A percentile compares a stretch with the other conserved stretches of the same genome.
phyloP scores from a whole-genome alignment of 768 basidiomycete genomes.

The Pulveroboletus sp. region DNA sequence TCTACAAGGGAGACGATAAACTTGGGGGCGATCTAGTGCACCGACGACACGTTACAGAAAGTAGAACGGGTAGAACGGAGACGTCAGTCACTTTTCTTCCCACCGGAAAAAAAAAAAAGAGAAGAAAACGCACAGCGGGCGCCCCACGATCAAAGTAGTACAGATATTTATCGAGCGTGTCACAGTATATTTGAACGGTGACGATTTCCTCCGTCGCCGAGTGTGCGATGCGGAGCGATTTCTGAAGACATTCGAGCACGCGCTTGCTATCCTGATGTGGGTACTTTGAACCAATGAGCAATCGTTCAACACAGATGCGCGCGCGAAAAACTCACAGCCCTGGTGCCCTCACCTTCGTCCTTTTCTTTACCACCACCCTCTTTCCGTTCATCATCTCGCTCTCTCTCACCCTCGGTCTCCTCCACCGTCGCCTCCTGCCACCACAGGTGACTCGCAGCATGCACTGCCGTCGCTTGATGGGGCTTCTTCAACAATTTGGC shows the following conservation, averaged over 20 bases:
- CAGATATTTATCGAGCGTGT: conserved; percentile 92
- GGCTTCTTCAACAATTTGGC: conserved; percentile 97
- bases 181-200: conserved; percentile 92
- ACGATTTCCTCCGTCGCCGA: conserved; percentile 96
- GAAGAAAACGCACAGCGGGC: conserved; percentile 60
- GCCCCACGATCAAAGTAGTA: conserved; percentile 95
- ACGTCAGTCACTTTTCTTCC: not conserved
- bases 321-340: conserved; percentile 49
- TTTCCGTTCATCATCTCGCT: conserved; percentile 14
- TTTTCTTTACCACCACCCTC: conserved; percentile 23
- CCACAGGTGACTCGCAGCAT: conserved; percentile 95
- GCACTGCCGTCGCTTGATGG: conserved; percentile 93
- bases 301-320: conserved; percentile 18
- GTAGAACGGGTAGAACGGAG: not conserved
- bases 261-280: conserved; percentile 95
- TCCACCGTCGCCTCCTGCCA: conserved; percentile 73
- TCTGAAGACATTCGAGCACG: conserved; percentile 95
- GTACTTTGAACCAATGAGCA: conserved; percentile 36
- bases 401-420: conserved; percentile 33
- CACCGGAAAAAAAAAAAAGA: not conserved
- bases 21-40: conserved; percentile 77
- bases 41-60: no score
- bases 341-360: conserved; percentile 42
- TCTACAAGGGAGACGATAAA: conserved; percentile 97
- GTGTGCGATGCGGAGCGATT: conserved; percentile 92